Evolutionary conservation across 257 asterid genomes (phyloP).

Genomic region (Pogostemon cablin): DNA sequence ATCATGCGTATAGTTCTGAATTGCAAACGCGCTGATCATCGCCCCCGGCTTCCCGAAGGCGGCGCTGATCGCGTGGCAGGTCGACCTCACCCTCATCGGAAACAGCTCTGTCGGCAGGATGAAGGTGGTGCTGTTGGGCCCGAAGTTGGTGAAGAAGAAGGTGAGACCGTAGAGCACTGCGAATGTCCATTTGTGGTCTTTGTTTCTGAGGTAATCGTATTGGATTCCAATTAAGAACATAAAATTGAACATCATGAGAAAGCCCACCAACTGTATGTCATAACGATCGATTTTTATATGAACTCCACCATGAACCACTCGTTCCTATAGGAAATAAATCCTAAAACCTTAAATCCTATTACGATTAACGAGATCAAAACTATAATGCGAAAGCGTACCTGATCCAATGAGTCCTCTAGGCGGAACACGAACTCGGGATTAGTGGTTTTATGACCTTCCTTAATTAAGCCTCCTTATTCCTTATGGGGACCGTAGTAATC

Average conservation of each 20-base stretch:
- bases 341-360: too few relatives aligned
- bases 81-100: conserved; percentile 41
- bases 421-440: too few relatives aligned
- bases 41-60: conserved; percentile 49
- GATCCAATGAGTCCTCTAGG: too few relatives aligned
- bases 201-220: conserved; percentile 34
- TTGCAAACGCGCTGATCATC: conserved; percentile 30
- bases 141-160: too few relatives aligned
- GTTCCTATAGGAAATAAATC: too few relatives aligned
- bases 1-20: conserved; percentile 41
- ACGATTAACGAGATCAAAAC: too few relatives aligned
- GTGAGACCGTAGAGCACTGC: too few relatives aligned
- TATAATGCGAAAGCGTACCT: too few relatives aligned
- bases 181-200: conserved; percentile 33
- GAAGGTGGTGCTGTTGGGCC: too few relatives aligned
- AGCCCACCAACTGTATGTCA: conserved; percentile 40
- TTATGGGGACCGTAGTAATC: too few relatives aligned
- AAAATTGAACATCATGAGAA: conserved; percentile 44
- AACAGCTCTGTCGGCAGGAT: conserved; percentile 11
- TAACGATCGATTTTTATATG: conserved; percentile 39
- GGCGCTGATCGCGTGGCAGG: conserved; percentile 44
- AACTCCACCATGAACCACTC: conserved; percentile 37
- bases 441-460: too few relatives aligned
- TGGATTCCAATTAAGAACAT: conserved; percentile 34
- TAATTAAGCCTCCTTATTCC: too few relatives aligned